These are phyloP conservation scores for Xylariaceae sp. DNA, from an alignment of 2,329 filamentous ascomycete genomes.

Conservation along the genomic window DNA sequence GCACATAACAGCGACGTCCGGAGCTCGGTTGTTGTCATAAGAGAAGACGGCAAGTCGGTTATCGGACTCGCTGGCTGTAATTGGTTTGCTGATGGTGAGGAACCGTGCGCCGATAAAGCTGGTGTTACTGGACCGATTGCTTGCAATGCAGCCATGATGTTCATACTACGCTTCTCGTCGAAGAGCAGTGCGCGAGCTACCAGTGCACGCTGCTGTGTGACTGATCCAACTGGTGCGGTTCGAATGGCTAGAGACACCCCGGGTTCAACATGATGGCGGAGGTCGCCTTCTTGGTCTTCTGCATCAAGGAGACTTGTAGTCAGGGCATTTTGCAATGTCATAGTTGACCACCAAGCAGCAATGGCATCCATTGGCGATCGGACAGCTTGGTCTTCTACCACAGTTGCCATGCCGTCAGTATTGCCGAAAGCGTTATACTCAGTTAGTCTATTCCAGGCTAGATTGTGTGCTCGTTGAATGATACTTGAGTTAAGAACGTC, in stretches of 20 bases:
- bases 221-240: conserved; percentile 73
- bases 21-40: conserved; percentile 47
- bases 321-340: conserved; percentile 66
- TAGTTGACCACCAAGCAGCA: conserved; percentile 84
- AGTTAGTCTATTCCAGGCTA: conserved; percentile 81
- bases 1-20: conserved; percentile 56
- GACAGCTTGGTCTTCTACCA: conserved; percentile 81
- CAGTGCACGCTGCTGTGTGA: conserved; percentile 59
- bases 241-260: conserved; percentile 66
- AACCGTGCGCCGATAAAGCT: conserved; percentile 30
- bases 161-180: conserved; percentile 49
- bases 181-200: conserved; percentile 56
- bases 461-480: conserved; percentile 80
- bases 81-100: conserved; percentile 6
- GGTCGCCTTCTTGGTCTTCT: conserved; percentile 42
- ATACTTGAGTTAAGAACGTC: conserved; percentile 74
- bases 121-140: conserved; percentile 43
- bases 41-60: conserved; percentile 43
- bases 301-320: conserved; percentile 56
- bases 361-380: conserved; percentile 85
- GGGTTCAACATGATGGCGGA: conserved; percentile 34
- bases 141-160: conserved; percentile 54
- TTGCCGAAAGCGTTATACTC: conserved; percentile 59
- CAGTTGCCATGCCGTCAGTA: conserved; percentile 73
- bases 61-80: conserved; percentile 34